Percentiles rank a stretch among this genome's conserved stretches.
Conservation (phyloP, 768 basidiomycete species). For the Termitomyces eurrhizus region DNA sequence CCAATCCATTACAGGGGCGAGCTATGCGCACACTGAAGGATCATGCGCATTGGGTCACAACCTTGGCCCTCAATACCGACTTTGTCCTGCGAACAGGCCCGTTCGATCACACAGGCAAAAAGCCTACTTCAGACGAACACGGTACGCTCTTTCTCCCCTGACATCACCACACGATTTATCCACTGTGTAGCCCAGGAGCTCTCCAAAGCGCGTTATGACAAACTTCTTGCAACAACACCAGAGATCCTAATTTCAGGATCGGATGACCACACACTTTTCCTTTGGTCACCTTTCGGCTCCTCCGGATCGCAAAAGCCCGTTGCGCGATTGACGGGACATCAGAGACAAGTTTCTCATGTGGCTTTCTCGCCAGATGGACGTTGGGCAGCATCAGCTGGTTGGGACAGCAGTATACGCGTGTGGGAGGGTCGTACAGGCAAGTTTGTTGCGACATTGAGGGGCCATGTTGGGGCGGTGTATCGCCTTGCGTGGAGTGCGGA, state of each 20-base stretch:
- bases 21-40: conserved; percentile 84
- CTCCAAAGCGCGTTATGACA: conserved; percentile 76
- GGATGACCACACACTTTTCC: conserved; percentile 96
- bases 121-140: conserved; percentile 76
- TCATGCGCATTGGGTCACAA: conserved; percentile 99
- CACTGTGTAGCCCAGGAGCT: conserved; percentile 60
- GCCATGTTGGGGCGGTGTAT: conserved; percentile 94
- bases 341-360: conserved; percentile 91
- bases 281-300: conserved; percentile 64
- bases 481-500: conserved; percentile 95
- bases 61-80: conserved; percentile 91
- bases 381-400: conserved; percentile 88
- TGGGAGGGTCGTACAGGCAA: conserved; percentile 88
- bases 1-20: conserved; percentile 55
- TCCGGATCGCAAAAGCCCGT: conserved; percentile 34
- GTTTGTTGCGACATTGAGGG: conserved; percentile 86
- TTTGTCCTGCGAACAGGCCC: conserved; percentile 89
- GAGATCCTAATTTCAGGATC: conserved; percentile 94
- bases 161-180: background rate
- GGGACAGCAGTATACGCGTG: conserved; percentile 85
- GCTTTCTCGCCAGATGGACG: conserved; percentile 93
- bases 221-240: conserved; percentile 57
- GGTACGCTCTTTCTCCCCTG: conserved; percentile 39
- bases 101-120: conserved; percentile 84
- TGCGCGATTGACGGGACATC: conserved; percentile 88